phyloP scores from a whole-genome alignment of 1,284 basidiomycete species.

The Heliocybe sulcata region DNA sequence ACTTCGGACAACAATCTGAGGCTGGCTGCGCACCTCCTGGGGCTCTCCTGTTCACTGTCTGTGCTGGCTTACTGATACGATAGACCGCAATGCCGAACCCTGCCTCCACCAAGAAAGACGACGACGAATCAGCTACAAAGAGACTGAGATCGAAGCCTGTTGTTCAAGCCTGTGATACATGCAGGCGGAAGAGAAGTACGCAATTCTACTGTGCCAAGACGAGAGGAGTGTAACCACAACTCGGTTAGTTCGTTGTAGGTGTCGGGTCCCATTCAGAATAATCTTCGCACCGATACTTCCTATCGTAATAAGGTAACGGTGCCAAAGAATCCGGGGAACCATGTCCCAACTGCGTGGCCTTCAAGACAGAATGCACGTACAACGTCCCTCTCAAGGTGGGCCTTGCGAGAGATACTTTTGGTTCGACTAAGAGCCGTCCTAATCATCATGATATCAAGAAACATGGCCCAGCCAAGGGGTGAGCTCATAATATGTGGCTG shows the following conservation, averaged over 20 bases:
- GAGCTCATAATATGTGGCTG: neutral
- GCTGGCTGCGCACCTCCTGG: too few species aligned
- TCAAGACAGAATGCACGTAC: slow-evolving; percentile 1
- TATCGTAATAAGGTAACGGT: neutral
- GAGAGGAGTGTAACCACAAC: neutral
- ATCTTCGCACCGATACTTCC: neutral
- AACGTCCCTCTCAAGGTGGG: neutral
- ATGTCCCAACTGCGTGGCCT: slow-evolving; percentile 1
- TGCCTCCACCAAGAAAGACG: too few species aligned
- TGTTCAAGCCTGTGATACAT: neutral
- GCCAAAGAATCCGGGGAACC: neutral
- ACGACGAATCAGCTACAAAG: too few species aligned
- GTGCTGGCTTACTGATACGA: too few species aligned
- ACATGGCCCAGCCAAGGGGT: slow-evolving; percentile 1
- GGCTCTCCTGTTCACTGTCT: too few species aligned
- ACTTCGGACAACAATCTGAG: too few species aligned
- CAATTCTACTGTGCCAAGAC: neutral
- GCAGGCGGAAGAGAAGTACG: neutral
- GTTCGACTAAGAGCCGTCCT: neutral
- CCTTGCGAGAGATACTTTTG: neutral
- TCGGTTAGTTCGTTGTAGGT: neutral
- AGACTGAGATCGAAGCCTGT: neutral
- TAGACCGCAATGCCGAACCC: too few species aligned
- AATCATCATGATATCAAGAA: neutral
- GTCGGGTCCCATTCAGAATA: neutral